A percentile compares a stretch with the other conserved stretches of the same genome.
These are phyloP conservation scores for Dictyostelium citrinum DNA, from an alignment of 78 protist genomes.

Conservation along the genomic window DNA sequence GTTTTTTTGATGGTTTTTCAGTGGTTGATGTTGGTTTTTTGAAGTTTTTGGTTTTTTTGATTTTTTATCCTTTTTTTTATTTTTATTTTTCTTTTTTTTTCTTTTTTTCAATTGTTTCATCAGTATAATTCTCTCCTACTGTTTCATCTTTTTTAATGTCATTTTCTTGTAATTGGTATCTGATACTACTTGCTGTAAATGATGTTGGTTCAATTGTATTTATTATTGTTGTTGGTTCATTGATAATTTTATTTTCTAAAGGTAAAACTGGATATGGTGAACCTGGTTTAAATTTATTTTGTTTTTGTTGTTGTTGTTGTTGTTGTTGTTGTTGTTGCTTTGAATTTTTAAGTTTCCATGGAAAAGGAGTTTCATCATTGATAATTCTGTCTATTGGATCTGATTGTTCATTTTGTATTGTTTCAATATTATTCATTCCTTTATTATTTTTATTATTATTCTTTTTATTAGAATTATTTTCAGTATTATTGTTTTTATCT, in stretches of 20 bases:
- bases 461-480: neutral
- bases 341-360: neutral
- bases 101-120: neutral
- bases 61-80: neutral
- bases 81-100: neutral
- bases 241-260: too few species aligned
- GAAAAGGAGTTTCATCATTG: neutral
- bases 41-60: neutral
- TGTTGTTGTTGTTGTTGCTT: neutral
- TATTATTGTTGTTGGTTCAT: neutral
- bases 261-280: neutral
- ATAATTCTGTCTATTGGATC: neutral
- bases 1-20: neutral
- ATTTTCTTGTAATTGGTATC: neutral
- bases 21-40: too few species aligned
- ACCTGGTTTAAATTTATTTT: neutral
- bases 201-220: neutral
- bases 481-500: neutral
- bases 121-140: neutral
- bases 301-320: neutral
- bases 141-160: neutral
- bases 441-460: neutral
- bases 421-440: neutral
- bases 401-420: neutral
- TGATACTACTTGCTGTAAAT: neutral